phyloP scores from a whole-genome alignment of 2,329 filamentous ascomycete genomes.

The Phaeophleospora eucalypticola region DNA sequence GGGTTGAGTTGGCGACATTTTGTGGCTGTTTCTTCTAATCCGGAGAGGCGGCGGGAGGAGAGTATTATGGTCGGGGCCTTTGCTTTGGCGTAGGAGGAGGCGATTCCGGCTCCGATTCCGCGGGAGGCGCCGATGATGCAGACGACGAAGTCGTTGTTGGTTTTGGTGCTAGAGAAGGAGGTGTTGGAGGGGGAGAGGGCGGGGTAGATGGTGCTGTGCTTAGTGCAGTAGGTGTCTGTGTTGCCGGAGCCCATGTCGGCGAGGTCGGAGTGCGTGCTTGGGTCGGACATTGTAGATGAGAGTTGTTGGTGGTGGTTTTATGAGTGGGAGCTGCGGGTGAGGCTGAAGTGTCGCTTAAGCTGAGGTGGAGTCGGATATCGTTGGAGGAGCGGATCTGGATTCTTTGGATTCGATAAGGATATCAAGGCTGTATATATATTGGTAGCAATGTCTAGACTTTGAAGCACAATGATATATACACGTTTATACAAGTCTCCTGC shows the following conservation, averaged over 20 bases:
- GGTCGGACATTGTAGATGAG: too few species aligned
- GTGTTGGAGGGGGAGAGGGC: conserved; percentile 9
- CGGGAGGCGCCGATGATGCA: conserved; percentile 37
- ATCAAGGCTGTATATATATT: too few species aligned
- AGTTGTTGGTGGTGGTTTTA: not conserved
- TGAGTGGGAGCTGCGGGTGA: not conserved
- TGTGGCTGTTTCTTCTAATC: conserved; percentile 28
- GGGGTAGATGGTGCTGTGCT: conserved; percentile 9
- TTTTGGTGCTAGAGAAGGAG: too few species aligned
- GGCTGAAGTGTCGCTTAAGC: not conserved
- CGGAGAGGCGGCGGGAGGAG: conserved; percentile 29
- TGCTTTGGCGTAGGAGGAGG: conserved; percentile 33
- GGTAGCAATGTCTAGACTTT: too few species aligned
- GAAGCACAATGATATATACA: too few species aligned
- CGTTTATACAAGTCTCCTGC: too few species aligned
- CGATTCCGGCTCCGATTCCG: conserved; percentile 36
- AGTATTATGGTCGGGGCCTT: conserved; percentile 34
- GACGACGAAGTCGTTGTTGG: conserved; percentile 29
- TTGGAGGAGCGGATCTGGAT: too few species aligned
- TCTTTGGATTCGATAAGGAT: too few species aligned
- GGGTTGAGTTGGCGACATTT: conserved; percentile 26
- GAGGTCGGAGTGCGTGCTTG: too few species aligned
- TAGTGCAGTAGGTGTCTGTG: conserved; percentile 8
- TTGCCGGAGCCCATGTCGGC: conserved; percentile 15
- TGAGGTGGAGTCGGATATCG: not conserved